phyloP scores from a whole-genome alignment of 1,139 yeast species.

The Pichia sp. region DNA sequence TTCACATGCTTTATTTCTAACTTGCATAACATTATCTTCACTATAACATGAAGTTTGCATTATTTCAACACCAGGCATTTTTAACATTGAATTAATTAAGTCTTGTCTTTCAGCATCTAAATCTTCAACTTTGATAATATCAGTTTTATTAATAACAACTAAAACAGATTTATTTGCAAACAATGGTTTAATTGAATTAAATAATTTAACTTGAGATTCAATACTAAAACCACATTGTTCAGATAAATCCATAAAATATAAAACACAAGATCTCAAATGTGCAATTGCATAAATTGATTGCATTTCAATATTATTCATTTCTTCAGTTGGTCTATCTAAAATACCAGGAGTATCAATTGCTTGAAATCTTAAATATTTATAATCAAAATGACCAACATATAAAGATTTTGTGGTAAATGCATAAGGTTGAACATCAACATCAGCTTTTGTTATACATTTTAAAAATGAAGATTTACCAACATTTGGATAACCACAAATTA shows the following conservation, averaged over 20 bases:
- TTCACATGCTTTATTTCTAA: slow-evolving; percentile 96
- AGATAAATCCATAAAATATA: slow-evolving; percentile 95
- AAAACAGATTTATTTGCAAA: slow-evolving; percentile 94
- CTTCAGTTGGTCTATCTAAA: slow-evolving; percentile 96
- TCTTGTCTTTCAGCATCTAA: slow-evolving; percentile 71
- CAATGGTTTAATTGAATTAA: slow-evolving; percentile 93
- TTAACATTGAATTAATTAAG: slow-evolving; percentile 55
- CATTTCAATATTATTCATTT: slow-evolving; percentile 99
- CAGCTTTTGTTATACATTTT: slow-evolving; percentile 91
- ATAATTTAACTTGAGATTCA: slow-evolving; percentile 94
- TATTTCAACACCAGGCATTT: slow-evolving; percentile 78
- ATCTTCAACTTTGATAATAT: slow-evolving; percentile 80
- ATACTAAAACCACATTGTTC: slow-evolving; percentile 98
- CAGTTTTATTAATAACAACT: slow-evolving; percentile 93
- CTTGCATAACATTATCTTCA: slow-evolving; percentile 93
- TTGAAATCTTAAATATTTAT: slow-evolving; percentile 93
- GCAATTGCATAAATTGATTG: slow-evolving; percentile 98
- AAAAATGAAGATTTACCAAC: slow-evolving; percentile 97
- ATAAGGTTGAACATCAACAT: slow-evolving; percentile 98
- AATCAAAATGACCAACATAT: slow-evolving; percentile 96
- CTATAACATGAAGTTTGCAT: slow-evolving; percentile 91
- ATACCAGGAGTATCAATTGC: slow-evolving; percentile 99
- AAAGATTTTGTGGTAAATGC: slow-evolving; percentile 96
- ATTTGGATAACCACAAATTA: slow-evolving; percentile 98
- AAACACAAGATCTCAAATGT: slow-evolving; percentile 90